These are phyloP conservation scores for Graphiopsis chlorocephala DNA, from an alignment of 2,329 filamentous ascomycete species.

Conservation along the genomic window DNA sequence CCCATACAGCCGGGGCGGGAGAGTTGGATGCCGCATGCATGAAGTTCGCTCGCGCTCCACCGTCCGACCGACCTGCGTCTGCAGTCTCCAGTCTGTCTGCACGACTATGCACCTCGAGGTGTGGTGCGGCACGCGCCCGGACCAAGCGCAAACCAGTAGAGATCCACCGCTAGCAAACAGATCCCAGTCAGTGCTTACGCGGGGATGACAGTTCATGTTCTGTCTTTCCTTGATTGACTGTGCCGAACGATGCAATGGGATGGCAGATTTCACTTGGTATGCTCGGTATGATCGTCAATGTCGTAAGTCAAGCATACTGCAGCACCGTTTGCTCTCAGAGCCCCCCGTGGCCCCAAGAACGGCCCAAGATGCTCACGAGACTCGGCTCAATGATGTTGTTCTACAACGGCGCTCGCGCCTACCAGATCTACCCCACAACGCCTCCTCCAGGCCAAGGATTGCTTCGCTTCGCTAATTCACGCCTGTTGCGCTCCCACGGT, in stretches of 20 bases:
- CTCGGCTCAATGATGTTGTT: not conserved
- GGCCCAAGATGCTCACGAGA: conserved; percentile 2
- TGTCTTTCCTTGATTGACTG: conserved; percentile 1
- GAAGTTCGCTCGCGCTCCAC: not conserved
- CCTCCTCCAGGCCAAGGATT: not conserved
- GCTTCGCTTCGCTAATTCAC: not conserved
- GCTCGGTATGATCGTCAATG: conserved; percentile 4
- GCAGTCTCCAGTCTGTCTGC: conserved; percentile 2
- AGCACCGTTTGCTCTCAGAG: not conserved
- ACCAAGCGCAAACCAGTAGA: conserved; percentile 4
- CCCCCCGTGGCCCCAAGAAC: not conserved
- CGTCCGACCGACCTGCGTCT: conserved; percentile 7
- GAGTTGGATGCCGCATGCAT: conserved; percentile 13
- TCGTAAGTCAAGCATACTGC: not conserved
- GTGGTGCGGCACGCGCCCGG: not conserved
- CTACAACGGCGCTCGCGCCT: not conserved
- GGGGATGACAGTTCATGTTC: conserved; percentile 5
- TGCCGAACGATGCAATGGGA: not conserved
- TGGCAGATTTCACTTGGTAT: not conserved
- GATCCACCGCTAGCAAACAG: conserved; percentile 6
- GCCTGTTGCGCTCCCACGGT: not conserved
- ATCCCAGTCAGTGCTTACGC: conserved; percentile 11
- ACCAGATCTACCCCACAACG: conserved; percentile 10
- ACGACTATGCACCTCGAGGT: not conserved
- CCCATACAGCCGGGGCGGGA: conserved; percentile 8